Base-by-base conservation (phyloP, 495 filamentous ascomycete species). In the Polyplosphaeria fusca region DNA sequence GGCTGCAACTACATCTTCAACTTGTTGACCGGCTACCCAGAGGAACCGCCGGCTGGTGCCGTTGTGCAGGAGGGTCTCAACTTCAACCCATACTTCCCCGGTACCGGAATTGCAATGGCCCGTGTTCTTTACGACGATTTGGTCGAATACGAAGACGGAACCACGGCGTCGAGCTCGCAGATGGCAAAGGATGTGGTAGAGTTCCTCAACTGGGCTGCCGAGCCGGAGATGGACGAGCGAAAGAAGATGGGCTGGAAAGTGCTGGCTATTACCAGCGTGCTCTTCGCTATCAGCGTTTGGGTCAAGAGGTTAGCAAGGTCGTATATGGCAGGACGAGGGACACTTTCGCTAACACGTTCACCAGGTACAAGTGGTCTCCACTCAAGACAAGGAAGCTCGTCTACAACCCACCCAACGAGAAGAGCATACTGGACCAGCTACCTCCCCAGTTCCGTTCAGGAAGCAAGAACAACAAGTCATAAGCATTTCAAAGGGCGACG, bases 61-160 rank as follows among this genome's bases (percentile, higher is more conserved):
- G 72, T 76, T 56, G 82, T 99, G 61, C 79, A 81, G 54, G 80
- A 84, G 55, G 93, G 93, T 60, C 83, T 99, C 71, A 95, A 97
- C 82, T 99, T 99, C 83, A 99, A 99, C 83, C 93, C 93, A 24
- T 99, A 96, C 79, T 99, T 99, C 84, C 93, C 93, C 47, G 94
- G 94, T 65, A 97, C 93, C 60, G 93, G 91, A 66, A 99, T 99
- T 73, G 94, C 88, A 65, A 99, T 99, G 94, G 91, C 86, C 66
- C 91, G 94, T 79, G 92, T 96, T 52, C 82, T 99, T 40, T 99
- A 92, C 75, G 92, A 99, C 64, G 94, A 91, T 52, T 76, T 99
- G 26, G 94, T 99, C 50, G 94, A 99, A 69, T 99, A 99, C 79
- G 94, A 99, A 72, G 94, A 99, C 63, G 89, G 84, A 52, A 97